phyloP scores from a whole-genome alignment of 1,139 yeast species.

The Taiozyma sp. region DNA sequence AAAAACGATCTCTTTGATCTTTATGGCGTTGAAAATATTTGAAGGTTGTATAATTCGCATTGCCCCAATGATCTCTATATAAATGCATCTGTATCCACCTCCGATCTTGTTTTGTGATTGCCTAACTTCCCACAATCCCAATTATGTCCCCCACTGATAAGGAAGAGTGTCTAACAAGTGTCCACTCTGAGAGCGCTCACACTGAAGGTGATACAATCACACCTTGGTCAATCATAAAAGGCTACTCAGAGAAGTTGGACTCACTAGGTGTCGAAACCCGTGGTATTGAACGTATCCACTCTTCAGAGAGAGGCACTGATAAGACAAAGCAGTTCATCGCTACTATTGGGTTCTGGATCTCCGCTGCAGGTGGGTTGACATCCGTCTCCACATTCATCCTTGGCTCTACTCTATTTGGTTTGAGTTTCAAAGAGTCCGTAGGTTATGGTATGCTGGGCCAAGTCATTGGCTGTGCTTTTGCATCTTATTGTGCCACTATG shows the following conservation, averaged over 20 bases:
- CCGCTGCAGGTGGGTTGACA: constrained; percentile 81
- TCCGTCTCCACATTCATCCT: constrained; percentile 79
- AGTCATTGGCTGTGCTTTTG: constrained; percentile 63
- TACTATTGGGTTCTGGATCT: constrained; percentile 74
- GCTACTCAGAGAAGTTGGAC: constrained; percentile 35
- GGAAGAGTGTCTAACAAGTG: not conserved
- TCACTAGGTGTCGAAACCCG: constrained; percentile 65
- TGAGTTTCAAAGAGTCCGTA: constrained; percentile 61
- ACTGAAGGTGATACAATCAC: constrained; percentile 4
- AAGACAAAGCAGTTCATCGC: constrained; percentile 45
- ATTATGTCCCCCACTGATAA: constrained; percentile 1
- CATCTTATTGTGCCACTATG: constrained; percentile 79
- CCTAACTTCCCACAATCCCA: too few species aligned
- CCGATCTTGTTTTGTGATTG: not conserved
- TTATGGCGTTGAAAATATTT: too few species aligned
- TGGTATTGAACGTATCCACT: constrained; percentile 75
- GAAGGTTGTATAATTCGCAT: too few species aligned
- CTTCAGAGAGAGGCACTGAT: constrained; percentile 60
- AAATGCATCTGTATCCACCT: not conserved
- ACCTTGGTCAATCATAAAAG: constrained; percentile 17
- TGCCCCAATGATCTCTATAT: too few species aligned
- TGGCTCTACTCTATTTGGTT: constrained; percentile 65
- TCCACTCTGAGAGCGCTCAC: not conserved
- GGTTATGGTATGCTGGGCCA: constrained; percentile 59
- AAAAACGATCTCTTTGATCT: too few species aligned